A percentile compares a stretch with the other conserved stretches of the same genome.
phyloP scores from a whole-genome alignment of 192 early-diverging fungal genomes.

The Umbelopsis isabellina region DNA sequence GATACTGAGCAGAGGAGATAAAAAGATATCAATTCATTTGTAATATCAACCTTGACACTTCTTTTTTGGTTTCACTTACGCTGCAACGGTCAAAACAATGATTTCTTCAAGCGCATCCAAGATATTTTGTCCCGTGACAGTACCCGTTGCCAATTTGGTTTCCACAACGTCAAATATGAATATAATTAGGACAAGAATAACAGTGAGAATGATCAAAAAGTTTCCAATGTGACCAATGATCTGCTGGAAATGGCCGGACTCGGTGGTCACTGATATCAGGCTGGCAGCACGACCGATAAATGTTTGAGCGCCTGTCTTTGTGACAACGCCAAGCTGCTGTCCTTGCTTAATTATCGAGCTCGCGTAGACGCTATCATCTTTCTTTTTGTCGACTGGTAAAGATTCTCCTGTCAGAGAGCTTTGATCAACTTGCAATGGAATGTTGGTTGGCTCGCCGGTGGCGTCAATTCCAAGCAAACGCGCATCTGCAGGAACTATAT shows the following conservation, averaged over 20 bases:
- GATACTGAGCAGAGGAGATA: conserved; percentile 43
- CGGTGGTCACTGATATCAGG: conserved; percentile 67
- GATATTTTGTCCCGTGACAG: conserved; percentile 59
- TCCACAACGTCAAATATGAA: conserved; percentile 48
- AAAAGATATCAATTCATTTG: neutral
- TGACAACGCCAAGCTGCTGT: conserved; percentile 69
- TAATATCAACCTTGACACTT: neutral
- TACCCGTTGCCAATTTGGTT: conserved; percentile 29
- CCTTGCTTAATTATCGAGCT: conserved; percentile 77
- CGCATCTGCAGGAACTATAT: conserved; percentile 78
- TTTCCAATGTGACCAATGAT: conserved; percentile 78
- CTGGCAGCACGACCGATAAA: conserved; percentile 77
- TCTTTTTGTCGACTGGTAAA: conserved; percentile 59
- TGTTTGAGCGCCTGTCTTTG: conserved; percentile 71
- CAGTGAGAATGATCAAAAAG: conserved; percentile 68
- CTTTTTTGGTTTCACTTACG: conserved; percentile 34
- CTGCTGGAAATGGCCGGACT: conserved; percentile 80
- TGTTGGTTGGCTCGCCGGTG: conserved; percentile 55
- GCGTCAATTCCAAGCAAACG: conserved; percentile 55
- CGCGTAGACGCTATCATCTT: conserved; percentile 66
- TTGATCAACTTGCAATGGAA: conserved; percentile 68
- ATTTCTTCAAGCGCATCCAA: conserved; percentile 59
- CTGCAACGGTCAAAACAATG: conserved; percentile 73
- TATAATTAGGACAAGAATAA: conserved; percentile 56
- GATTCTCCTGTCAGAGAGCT: conserved; percentile 79